Base-by-base conservation (phyloP, 768 basidiomycete species). In the Tylopilus rubrobrunneus region DNA sequence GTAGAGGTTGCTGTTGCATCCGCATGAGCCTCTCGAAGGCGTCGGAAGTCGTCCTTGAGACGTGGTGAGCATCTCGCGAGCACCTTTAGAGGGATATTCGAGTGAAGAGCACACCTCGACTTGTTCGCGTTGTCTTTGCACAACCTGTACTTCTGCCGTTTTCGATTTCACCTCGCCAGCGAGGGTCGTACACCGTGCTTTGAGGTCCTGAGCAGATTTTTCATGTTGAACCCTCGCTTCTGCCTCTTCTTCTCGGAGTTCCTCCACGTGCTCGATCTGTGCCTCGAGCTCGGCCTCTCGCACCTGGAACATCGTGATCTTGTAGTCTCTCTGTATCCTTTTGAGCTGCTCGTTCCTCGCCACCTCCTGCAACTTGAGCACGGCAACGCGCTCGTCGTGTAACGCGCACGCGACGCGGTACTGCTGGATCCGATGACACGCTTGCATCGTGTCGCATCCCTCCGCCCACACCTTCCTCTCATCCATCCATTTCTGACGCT, bases 221-320 rank as follows among this genome's bases (percentile, higher is more conserved):
- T 69, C 71, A 49, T 62, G 56, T 27, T 64, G 59, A 43, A 39
- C 55, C 15, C 55, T 57, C 19, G 21, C 50, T 29, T 61, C 51
- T 46, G 34, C 51, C 28, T 61, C 51, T 52, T 63, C 59, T 14
- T 74, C 76, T 42, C 75, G 58, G 49, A 77, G 70, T 8, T 78
- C 78, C 65, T 84, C 78, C n/a, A 84, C 61, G 36, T 80, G 75
- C 23, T 70, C 73, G 9, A 87, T 66, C 55, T 74, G 76, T 40
- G 69, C 64, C 60, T 87, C 83, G 44, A 87, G 68, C 58, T 84
- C 84, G 14, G 73, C 71, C 59, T 89, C 87, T 47, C 76, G 75
- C 19, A 75, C 75, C 66, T 85, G 83, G 61, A 87, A 89, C 69
- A 82, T 76, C n/a, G 77, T 80, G 48, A 90, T 78, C 63, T 80